Base-by-base conservation (phyloP, 2,329 filamentous ascomycete species). In the Penicillium rolfsii region DNA sequence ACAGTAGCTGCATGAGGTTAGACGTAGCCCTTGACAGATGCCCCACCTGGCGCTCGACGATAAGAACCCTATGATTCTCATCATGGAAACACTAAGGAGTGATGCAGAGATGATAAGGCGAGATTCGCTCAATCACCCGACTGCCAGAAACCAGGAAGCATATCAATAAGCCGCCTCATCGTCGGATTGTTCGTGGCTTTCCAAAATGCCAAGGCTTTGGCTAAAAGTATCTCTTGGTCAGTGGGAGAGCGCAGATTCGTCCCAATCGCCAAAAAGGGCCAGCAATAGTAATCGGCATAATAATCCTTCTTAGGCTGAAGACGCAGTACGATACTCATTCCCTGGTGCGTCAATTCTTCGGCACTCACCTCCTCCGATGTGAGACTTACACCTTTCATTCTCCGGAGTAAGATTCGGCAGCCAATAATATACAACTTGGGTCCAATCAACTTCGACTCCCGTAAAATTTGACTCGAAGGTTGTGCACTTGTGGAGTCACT, bases 241-340 rank as follows among this genome's bases (percentile, higher is more conserved):
- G 36, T 4, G n/a, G 26, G 3, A 16, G 53, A 35, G 11, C 52
- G 22, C 4, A 62, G 40, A 45, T 52, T 63, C n/a, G 60, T 64
- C 11, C 68, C 68, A 30, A 72, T 46, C 1, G 64, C 58, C 3
- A 67, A 55, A 16, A 72, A 61, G 4, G 69, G 69, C 69, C 70
- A 72, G 45, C 64, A 63, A 35, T 71, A 72, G 48, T 72, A 71
- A 43, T 72, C 69, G 5, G 70, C 70, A 46, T 65, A 72, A 38
- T 71, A 72, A 36, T 71, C 69, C 6, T 49, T 33, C 1, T 49
- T 55, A 1, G 70, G 69, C 8, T 66, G 57, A 1, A 70, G 52
- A 14, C 50, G 50, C n/a, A 33, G 49, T 16, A 67, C 61, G 1
- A 66, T 45, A 4, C 19, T 9, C 38, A 72, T 55, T 0, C 53